Evolutionary conservation across 1,284 basidiomycete genomes (phyloP), one percentile per base, ranked within the genome.

Genomic region (Crepidotus sp.): DNA sequence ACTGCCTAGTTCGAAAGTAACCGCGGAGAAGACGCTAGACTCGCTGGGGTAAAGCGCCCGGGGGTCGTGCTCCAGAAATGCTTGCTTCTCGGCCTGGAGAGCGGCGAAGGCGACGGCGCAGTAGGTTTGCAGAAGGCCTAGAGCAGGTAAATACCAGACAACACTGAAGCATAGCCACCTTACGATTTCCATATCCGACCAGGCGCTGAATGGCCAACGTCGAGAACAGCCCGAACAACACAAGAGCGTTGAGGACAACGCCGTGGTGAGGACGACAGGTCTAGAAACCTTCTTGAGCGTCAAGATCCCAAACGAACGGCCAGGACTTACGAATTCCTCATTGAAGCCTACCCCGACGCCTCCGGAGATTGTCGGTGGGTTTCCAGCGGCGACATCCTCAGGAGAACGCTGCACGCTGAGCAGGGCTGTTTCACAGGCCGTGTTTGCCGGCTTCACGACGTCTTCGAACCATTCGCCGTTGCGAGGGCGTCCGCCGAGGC

Each of bases 21-120:
- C 36, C 3, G 42, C 36, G 8, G 42, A 38, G 15, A 38, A 44
- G 2, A 44, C 42, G 15, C 36, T 44, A 2, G 36, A 18, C 15
- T 25, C 13, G 13, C n/a, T 14, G 1, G 42, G 42, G 17, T 44
- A 44, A 0, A 21, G 11, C 6, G 35, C 30, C 4, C 3, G 2
- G 22, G 22, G 29, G 14, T 38, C 10, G 24, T 37, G n/a, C 9
- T 25, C 31, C 3, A 44, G 36, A 19, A 44, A 44, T 1, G 7
- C 13, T 0, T 13, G 0, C 9, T 38, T 44, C 30, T 44, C 27
- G 4, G 15, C 13, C 11, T 35, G 4, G 3, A 42, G 14, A 0
- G 17, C 18, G 26, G 3, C 1, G 34, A 29, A 42, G 5, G 42
- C 42, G 6, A 22, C 14, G n/a, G 13, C 8, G 21, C 42, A 43